phyloP scores from a whole-genome alignment of 257 asterid genomes.

The Petrea volubilis region DNA sequence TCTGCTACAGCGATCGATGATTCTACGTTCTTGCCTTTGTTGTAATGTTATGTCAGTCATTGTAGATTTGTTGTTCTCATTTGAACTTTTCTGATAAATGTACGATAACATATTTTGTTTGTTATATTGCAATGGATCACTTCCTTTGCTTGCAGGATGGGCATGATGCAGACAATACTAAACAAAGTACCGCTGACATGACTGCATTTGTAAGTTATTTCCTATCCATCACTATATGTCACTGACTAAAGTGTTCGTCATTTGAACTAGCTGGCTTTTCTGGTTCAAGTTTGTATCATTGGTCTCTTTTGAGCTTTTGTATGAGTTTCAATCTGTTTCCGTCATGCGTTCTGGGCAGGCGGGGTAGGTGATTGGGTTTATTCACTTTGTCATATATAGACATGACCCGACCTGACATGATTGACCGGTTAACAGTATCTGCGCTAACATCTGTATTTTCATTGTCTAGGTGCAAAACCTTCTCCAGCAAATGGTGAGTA shows the following conservation, averaged over 20 bases:
- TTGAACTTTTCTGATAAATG: neutral
- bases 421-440: neutral
- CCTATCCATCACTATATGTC: neutral
- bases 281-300: neutral
- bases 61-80: neutral
- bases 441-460: conserved; percentile 18
- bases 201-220: conserved; percentile 71
- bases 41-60: neutral
- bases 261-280: neutral
- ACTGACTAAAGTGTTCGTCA: neutral
- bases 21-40: neutral
- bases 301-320: neutral
- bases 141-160: conserved; percentile 64
- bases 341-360: neutral
- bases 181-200: conserved; percentile 86
- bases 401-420: neutral
- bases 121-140: conserved; percentile 2
- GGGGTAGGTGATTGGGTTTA: neutral
- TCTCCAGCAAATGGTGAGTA: conserved; percentile 86
- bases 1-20: neutral
- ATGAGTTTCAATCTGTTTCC: conserved; percentile 7
- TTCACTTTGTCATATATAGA: neutral
- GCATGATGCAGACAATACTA: conserved; percentile 65
- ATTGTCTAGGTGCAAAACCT: conserved; percentile 73
- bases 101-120: neutral